phyloP scores from a whole-genome alignment of 208 protist genomes.

The Willaertia magna region DNA sequence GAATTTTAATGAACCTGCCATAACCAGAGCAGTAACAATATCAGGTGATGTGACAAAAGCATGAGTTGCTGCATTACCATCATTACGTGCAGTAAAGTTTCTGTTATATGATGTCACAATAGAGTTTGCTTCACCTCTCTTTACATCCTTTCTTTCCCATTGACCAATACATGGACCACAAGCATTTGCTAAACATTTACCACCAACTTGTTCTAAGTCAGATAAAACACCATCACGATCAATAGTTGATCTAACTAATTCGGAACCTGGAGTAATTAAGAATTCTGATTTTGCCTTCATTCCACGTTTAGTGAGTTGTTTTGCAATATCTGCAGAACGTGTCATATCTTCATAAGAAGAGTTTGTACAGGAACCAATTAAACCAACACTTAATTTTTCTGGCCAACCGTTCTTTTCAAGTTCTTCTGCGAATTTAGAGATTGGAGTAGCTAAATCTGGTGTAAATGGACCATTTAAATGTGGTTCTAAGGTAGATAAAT shows the following conservation, averaged over 20 bases:
- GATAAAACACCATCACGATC: constrained; percentile 40
- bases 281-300: constrained; percentile 46
- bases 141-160: constrained; percentile 55
- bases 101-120: constrained; percentile 75
- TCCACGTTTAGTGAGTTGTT: constrained; percentile 50
- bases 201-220: constrained; percentile 45
- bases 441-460: constrained; percentile 38
- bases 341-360: constrained; percentile 63
- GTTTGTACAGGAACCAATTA: constrained; percentile 72
- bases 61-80: constrained; percentile 57
- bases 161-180: constrained; percentile 37
- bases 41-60: constrained; percentile 70
- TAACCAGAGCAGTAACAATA: constrained; percentile 50
- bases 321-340: constrained; percentile 38
- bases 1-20: constrained; percentile 52
- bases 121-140: constrained; percentile 52
- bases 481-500: constrained; percentile 53
- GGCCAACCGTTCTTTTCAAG: constrained; percentile 54
- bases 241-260: constrained; percentile 65
- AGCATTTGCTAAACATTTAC: constrained; percentile 59
- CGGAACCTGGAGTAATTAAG: constrained; percentile 60
- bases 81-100: constrained; percentile 64
- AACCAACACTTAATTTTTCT: constrained; percentile 39
- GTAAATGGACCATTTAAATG: constrained; percentile 71
- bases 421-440: constrained; percentile 34